Conservation (phyloP, 352 stramenopile species). For the Pythium guiyangense region DNA sequence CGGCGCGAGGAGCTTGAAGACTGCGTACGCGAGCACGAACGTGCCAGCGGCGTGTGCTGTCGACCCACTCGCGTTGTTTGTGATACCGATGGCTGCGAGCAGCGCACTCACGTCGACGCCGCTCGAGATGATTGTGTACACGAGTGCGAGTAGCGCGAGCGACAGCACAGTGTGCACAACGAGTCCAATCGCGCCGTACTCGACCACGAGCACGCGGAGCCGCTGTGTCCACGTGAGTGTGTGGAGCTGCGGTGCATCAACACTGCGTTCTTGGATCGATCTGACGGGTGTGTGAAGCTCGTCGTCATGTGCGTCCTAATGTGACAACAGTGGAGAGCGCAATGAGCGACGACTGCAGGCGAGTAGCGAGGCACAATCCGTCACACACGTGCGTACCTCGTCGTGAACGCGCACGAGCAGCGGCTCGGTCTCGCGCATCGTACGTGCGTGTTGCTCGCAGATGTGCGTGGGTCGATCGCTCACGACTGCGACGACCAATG, state of each 20-base stretch:
- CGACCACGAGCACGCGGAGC: conserved; percentile 67
- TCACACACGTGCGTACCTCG: no score
- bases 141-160: conserved; percentile 55
- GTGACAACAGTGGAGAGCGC: no score
- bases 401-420: background rate
- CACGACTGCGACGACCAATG: no score
- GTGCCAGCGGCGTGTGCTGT: conserved; percentile 58
- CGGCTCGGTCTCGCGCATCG: conserved; percentile 6
- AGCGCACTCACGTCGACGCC: conserved; percentile 61
- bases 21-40: conserved; percentile 72
- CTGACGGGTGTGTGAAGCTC: no score
- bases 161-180: conserved; percentile 71
- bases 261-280: background rate
- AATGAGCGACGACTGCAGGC: no score
- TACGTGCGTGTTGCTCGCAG: background rate
- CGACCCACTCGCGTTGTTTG: conserved; percentile 28
- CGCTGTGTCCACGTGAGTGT: conserved; percentile 50
- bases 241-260: background rate
- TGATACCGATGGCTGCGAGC: conserved; percentile 38
- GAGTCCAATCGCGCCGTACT: conserved; percentile 76
- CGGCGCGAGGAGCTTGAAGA: conserved; percentile 74
- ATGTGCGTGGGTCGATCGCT: background rate
- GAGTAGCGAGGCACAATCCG: no score
- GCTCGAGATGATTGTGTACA: conserved; percentile 63
- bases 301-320: no score